A percentile compares a stretch with the other conserved stretches of the same genome.
These are phyloP conservation scores for Polytrichum commune DNA, from an alignment of 225 moss, liverwort and hornwort genomes.

Conservation along the genomic window DNA sequence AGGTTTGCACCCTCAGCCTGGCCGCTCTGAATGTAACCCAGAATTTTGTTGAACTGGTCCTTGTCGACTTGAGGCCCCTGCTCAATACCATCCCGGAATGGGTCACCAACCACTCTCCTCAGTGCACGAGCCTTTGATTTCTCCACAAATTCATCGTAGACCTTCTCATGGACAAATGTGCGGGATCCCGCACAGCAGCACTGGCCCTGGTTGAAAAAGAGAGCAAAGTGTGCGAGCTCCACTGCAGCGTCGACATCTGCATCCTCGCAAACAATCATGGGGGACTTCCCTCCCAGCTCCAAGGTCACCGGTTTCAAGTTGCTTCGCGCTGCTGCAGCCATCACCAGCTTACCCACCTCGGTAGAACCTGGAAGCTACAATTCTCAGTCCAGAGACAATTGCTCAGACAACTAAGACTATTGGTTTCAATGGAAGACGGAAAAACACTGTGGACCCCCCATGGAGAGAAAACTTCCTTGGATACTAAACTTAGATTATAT, in stretches of 20 bases:
- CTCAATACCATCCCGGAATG: slow-evolving; percentile 69
- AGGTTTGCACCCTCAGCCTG: slow-evolving; percentile 70
- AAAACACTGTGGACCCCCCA: no score
- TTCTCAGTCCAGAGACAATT: not conserved
- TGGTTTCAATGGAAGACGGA: no score
- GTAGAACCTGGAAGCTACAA: slow-evolving; percentile 53
- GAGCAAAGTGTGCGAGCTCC: slow-evolving; percentile 77
- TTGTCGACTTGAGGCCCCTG: slow-evolving; percentile 88
- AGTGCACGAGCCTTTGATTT: slow-evolving; percentile 73
- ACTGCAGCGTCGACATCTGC: slow-evolving; percentile 75
- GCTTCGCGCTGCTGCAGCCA: slow-evolving; percentile 70
- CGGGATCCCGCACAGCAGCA: slow-evolving; percentile 84
- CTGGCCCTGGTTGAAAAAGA: slow-evolving; percentile 96
- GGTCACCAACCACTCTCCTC: slow-evolving; percentile 83
- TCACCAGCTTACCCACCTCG: slow-evolving; percentile 75
- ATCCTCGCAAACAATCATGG: slow-evolving; percentile 80
- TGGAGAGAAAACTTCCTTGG: no score
- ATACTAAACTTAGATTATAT: no score
- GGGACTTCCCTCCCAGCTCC: slow-evolving; percentile 89
- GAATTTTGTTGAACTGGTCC: slow-evolving; percentile 68
- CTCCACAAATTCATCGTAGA: slow-evolving; percentile 88
- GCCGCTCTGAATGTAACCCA: slow-evolving; percentile 62
- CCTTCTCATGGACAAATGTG: slow-evolving; percentile 86
- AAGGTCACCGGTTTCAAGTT: slow-evolving; percentile 87
- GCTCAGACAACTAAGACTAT: no score